Percentiles rank a stretch among this genome's conserved stretches.
Evolutionary conservation across 2,329 filamentous ascomycete genomes (phyloP).

Genomic region (Diaporthe sp.): DNA sequence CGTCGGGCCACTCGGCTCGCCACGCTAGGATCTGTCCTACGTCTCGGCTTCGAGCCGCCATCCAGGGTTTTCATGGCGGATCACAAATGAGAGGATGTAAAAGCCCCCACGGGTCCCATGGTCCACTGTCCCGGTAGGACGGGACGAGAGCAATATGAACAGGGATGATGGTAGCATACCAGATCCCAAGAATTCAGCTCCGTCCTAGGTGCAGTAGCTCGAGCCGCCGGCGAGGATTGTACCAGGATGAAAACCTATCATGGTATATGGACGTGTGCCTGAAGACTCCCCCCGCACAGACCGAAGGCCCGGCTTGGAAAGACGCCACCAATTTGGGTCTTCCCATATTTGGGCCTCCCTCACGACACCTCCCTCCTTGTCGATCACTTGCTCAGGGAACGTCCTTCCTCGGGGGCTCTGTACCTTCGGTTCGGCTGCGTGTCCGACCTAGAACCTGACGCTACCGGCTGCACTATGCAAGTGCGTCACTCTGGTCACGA

Average conservation of each 20-base stretch:
- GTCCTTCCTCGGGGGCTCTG: not conserved
- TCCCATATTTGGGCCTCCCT: not conserved
- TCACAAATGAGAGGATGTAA: not conserved
- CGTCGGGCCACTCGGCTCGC: not conserved
- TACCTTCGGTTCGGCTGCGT: not conserved
- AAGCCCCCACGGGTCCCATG: not conserved
- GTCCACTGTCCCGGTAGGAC: constrained; percentile 2
- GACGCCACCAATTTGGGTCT: not conserved
- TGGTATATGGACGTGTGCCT: not conserved
- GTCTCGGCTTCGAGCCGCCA: constrained; percentile 4
- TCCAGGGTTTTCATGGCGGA: not conserved
- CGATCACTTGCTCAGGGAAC: not conserved
- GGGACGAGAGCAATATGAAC: not conserved
- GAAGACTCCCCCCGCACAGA: constrained; percentile 8
- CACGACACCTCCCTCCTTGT: not conserved
- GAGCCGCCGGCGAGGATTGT: not conserved
- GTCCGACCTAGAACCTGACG: not conserved
- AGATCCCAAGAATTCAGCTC: not conserved
- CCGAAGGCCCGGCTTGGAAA: not conserved
- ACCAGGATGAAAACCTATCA: not conserved
- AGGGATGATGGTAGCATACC: not conserved
- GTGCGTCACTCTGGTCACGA: not conserved
- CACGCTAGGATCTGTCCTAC: constrained; percentile 7
- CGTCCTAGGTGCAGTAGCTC: constrained; percentile 5
- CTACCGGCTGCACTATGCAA: not conserved